phyloP scores from a whole-genome alignment of 805 yeast species.

The Suhomyces xylopsoci region DNA sequence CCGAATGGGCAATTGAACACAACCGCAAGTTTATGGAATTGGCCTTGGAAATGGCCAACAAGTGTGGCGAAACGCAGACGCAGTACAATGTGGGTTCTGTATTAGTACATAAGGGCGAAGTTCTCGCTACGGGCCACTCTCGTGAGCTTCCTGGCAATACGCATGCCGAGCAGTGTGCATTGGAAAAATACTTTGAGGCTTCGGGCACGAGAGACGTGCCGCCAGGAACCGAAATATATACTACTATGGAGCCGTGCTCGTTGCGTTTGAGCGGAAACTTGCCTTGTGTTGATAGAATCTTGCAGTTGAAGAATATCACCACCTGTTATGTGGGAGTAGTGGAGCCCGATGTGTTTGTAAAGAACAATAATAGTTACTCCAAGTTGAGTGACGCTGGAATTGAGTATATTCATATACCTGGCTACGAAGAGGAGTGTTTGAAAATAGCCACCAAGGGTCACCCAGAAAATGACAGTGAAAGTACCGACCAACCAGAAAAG shows the following conservation, averaged over 20 bases:
- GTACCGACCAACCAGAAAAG: no score
- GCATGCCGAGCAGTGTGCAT: conserved; percentile 95
- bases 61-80: conserved; percentile 77
- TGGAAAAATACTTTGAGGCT: conserved; percentile 61
- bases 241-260: conserved; percentile 98
- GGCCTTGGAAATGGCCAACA: conserved; percentile 75
- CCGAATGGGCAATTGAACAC: conserved; percentile 74
- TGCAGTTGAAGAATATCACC: conserved; percentile 48
- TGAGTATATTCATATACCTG: conserved; percentile 77
- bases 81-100: conserved; percentile 96
- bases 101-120: conserved; percentile 54
- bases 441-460: conserved; percentile 76
- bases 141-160: conserved; percentile 93
- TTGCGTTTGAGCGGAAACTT: conserved; percentile 81
- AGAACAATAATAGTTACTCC: conserved; percentile 61
- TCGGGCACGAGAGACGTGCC: conserved; percentile 51
- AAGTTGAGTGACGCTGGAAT: conserved; percentile 57
- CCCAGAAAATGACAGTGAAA: conserved; percentile 19
- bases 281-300: conserved; percentile 83
- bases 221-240: conserved; percentile 74
- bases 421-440: conserved; percentile 70
- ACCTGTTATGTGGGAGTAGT: conserved; percentile 88
- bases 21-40: conserved; percentile 63
- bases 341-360: conserved; percentile 89
- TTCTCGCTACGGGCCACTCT: conserved; percentile 82